Evolutionary conservation across 1,284 basidiomycete genomes (phyloP).

Genomic region (Ceratobasidium sp.): DNA sequence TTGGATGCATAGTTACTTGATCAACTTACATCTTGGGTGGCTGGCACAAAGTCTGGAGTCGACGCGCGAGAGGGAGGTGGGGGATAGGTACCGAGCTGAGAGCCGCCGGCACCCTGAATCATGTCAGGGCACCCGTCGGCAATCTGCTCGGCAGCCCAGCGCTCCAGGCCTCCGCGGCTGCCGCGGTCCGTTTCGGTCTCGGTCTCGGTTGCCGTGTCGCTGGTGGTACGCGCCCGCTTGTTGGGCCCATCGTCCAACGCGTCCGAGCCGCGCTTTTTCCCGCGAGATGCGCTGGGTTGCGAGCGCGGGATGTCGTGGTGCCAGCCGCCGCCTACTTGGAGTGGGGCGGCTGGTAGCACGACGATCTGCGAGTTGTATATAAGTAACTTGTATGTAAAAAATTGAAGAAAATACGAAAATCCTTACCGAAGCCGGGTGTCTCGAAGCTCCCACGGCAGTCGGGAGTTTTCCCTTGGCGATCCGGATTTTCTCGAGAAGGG

Average conservation of each 20-base stretch:
- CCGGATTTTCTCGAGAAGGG: slow-evolving; percentile 3
- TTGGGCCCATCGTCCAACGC: neutral
- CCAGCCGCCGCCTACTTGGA: slow-evolving; percentile 34
- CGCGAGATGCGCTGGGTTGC: neutral
- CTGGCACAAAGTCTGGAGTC: neutral
- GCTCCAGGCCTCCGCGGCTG: too few species aligned
- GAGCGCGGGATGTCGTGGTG: neutral
- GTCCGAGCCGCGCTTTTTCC: neutral
- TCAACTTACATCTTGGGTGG: too few species aligned
- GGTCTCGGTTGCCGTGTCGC: neutral
- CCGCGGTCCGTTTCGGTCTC: neutral
- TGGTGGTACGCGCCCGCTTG: neutral
- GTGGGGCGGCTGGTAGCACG: neutral
- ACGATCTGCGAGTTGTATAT: neutral
- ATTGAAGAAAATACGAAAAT: neutral
- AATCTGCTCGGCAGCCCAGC: neutral
- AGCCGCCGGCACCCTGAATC: too few species aligned
- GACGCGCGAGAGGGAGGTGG: neutral
- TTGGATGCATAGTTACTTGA: too few species aligned
- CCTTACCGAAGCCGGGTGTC: slow-evolving; percentile 6
- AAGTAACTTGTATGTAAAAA: neutral
- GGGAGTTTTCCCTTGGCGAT: slow-evolving; percentile 15
- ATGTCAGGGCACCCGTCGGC: neutral
- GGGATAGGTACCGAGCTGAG: neutral
- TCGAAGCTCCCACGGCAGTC: slow-evolving; percentile 21